A percentile compares a stretch with the other conserved stretches of the same genome.
phyloP scores from a whole-genome alignment of 2,329 filamentous ascomycete genomes.

The Phialocephala sp. region DNA sequence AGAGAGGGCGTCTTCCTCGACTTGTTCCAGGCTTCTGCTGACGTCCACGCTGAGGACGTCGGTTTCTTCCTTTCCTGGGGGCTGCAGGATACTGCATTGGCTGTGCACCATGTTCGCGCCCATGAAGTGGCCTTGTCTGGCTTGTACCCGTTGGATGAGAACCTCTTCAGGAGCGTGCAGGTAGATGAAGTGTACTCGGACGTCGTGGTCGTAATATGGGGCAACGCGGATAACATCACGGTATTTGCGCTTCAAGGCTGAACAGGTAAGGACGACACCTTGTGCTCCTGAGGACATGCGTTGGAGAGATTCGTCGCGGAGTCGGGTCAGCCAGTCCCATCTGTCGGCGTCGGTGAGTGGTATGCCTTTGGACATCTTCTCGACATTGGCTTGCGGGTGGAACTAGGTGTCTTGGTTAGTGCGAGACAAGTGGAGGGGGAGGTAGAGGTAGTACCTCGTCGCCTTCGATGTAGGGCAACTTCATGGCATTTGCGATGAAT shows the following conservation, averaged over 20 bases:
- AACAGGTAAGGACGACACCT: slow-evolving; percentile 95
- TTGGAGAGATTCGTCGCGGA: slow-evolving; percentile 71
- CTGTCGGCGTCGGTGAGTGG: slow-evolving; percentile 92
- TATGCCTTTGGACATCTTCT: slow-evolving; percentile 86
- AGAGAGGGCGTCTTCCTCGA: slow-evolving; percentile 64
- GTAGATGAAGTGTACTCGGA: slow-evolving; percentile 92
- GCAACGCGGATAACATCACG: slow-evolving; percentile 87
- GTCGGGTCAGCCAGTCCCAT: slow-evolving; percentile 92
- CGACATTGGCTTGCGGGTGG: slow-evolving; percentile 78
- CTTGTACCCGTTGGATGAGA: slow-evolving; percentile 75
- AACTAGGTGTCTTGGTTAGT: slow-evolving; percentile 55
- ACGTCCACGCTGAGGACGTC: slow-evolving; percentile 78
- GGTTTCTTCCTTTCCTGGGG: slow-evolving; percentile 71
- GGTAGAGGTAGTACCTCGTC: slow-evolving; percentile 67
- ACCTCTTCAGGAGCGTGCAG: slow-evolving; percentile 78
- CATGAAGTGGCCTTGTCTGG: slow-evolving; percentile 90
- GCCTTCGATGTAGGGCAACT: slow-evolving; percentile 76
- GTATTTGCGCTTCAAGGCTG: slow-evolving; percentile 95
- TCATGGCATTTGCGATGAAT: slow-evolving; percentile 64
- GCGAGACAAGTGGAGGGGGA: slow-evolving; percentile 13
- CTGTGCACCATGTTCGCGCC: slow-evolving; percentile 93
- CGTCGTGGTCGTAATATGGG: slow-evolving; percentile 73
- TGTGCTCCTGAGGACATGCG: slow-evolving; percentile 58
- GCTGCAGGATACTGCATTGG: slow-evolving; percentile 88
- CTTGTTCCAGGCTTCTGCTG: slow-evolving; percentile 60